Evolutionary conservation across 2,329 filamentous ascomycete genomes (phyloP), one percentile per base, ranked within the genome.

Genomic region (Apiospora hydei): DNA sequence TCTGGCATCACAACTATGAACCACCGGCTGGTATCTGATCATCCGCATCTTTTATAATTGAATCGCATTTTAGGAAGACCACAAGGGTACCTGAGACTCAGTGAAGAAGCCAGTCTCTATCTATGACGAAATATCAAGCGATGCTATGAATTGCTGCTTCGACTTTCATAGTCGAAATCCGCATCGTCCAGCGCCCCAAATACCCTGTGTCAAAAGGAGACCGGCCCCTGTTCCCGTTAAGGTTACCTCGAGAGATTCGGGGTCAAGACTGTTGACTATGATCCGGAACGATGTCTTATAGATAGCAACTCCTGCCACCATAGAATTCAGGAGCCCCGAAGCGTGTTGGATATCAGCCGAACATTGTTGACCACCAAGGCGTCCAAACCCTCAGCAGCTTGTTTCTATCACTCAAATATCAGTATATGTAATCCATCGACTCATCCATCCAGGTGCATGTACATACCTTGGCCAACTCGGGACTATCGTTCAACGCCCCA

Each of bases 301-400:
- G n/a, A n/a, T 21, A 38, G 26, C 53, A 61, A 61, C 14, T 38
- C n/a, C 21, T 34, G 14, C 26, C 18, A 5, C 6, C 30, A 10
- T 61, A 2, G 8, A 8, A 38, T 4, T 64, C 5, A 64, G 4
- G 18, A n/a, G 16, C 71, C 49, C 16, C 61, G 57, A 16, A 72
- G 71, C 34, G 69, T 67, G 30, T 69, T 69, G 14, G 71, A 71
- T 44, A 72, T 71, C 21, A 72, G 44, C 14, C 71, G 69, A 7
- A 72, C 47, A 47, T 72, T 71, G 49, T 72, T 72, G 3, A 72
- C 71, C 16, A 72, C 49, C 13, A 72, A 44, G 24, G 70, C 70
- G 43, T 72, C 71, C 18, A 72, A 30, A 14, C 71, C 71, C 51
- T 70, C 69, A 24, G 43, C 47, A 10, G 49, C 64, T 67, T 72